Conservation (phyloP, 768 basidiomycete genomes). For the Phylloporus sp. region DNA sequence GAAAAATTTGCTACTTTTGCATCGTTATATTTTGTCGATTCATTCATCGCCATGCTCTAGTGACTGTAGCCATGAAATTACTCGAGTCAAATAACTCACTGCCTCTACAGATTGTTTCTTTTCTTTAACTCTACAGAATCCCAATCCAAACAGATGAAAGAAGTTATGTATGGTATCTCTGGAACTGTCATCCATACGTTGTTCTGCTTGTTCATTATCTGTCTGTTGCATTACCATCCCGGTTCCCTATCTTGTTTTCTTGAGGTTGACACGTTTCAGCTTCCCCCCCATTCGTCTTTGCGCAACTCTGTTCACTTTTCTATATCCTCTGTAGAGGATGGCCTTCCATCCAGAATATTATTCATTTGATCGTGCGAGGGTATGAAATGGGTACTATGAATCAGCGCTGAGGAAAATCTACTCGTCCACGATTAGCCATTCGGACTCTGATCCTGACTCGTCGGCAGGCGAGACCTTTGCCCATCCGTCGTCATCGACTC, state of each 20-base stretch:
- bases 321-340: constrained; percentile 32
- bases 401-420: constrained; percentile 13
- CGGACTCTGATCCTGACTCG: constrained; percentile 80
- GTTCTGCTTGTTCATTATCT: constrained; percentile 24
- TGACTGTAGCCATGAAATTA: constrained; percentile 33
- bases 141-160: constrained; percentile 31
- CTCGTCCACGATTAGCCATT: constrained; percentile 79
- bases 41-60: constrained; percentile 24
- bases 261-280: constrained; percentile 24
- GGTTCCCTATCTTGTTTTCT: constrained; percentile 21
- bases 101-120: constrained; percentile 18
- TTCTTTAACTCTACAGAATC: constrained; percentile 28
- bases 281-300: constrained; percentile 12
- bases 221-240: constrained; percentile 14
- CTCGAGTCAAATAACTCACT: constrained; percentile 19
- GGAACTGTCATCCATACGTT: constrained; percentile 30
- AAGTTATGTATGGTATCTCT: constrained; percentile 33
- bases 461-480: constrained; percentile 64
- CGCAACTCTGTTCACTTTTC: constrained; percentile 17
- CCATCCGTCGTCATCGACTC: constrained; percentile 57
- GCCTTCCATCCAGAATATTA: constrained; percentile 27
- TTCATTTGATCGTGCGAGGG: constrained; percentile 16
- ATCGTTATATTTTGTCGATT: constrained; percentile 23
- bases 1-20: constrained; percentile 22
- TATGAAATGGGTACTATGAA: constrained; percentile 22